These are phyloP conservation scores for Neurospora africana DNA, from an alignment of 495 filamentous ascomycete genomes.

Conservation along the genomic window DNA sequence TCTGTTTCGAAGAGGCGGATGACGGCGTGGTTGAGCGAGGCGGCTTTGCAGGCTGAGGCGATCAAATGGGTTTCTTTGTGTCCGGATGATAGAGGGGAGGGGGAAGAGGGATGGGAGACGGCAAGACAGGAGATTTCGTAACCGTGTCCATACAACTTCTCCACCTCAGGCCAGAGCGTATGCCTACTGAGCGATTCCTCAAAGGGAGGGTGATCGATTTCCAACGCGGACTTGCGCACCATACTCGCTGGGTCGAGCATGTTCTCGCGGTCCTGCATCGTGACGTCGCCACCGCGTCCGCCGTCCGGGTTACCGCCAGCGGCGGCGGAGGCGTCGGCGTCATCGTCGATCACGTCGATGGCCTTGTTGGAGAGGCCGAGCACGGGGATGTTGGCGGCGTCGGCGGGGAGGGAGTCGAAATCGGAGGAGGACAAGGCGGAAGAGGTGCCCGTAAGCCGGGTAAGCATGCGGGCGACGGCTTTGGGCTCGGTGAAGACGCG, in stretches of 20 bases:
- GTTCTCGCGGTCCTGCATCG: constrained; percentile 22
- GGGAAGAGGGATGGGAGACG: constrained; percentile 40
- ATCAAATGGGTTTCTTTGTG: constrained; percentile 51
- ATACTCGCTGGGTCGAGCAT: constrained; percentile 32
- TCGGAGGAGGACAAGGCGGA: constrained; percentile 3
- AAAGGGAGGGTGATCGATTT: constrained; percentile 60
- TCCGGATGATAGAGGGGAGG: neutral
- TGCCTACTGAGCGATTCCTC: constrained; percentile 85
- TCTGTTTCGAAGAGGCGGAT: constrained; percentile 81
- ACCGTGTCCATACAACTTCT: constrained; percentile 98
- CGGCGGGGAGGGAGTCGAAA: constrained; percentile 47
- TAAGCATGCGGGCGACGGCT: constrained; percentile 64
- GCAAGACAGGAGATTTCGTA: constrained; percentile 91
- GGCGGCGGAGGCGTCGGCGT: constrained; percentile 20
- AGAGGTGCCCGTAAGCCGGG: constrained; percentile 52
- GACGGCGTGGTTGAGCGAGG: constrained; percentile 85
- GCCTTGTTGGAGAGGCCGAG: constrained; percentile 96
- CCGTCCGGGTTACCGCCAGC: constrained; percentile 9
- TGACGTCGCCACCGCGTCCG: constrained; percentile 16
- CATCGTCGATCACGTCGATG: constrained; percentile 49
- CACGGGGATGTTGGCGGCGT: constrained; percentile 87
- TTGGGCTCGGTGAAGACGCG: constrained; percentile 89
- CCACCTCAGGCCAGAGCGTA: constrained; percentile 89
- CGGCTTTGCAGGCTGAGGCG: constrained; percentile 90
- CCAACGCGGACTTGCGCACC: constrained; percentile 33